Conservation (phyloP, 805 yeast genomes). For the Candida endomychidarum region DNA sequence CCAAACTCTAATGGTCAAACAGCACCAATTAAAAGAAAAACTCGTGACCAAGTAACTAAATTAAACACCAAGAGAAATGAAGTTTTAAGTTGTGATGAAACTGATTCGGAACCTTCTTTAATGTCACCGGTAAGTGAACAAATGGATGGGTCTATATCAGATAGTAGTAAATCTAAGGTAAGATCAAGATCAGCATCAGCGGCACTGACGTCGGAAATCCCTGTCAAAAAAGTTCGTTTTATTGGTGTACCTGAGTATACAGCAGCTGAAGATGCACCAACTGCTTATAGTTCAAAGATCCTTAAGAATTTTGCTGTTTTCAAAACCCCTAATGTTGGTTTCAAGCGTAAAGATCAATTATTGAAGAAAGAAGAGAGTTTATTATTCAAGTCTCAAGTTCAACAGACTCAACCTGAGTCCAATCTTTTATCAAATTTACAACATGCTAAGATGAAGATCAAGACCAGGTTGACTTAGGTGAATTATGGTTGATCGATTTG, state of each 20-base stretch:
- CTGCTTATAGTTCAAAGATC: slow-evolving; percentile 36
- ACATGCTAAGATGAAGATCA: slow-evolving; percentile 7
- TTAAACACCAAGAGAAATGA: slow-evolving; percentile 34
- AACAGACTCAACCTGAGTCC: not conserved
- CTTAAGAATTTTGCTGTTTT: slow-evolving; percentile 41
- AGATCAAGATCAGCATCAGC: slow-evolving; percentile 5
- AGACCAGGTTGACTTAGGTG: slow-evolving; percentile 5
- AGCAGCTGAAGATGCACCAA: slow-evolving; percentile 57
- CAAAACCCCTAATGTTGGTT: slow-evolving; percentile 21
- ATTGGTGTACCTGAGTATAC: slow-evolving; percentile 51
- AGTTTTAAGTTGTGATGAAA: slow-evolving; percentile 14
- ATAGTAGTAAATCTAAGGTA: slow-evolving; percentile 1
- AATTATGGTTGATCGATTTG: no score
- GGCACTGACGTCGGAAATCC: slow-evolving; percentile 6
- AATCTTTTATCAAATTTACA: slow-evolving; percentile 7
- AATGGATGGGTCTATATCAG: not conserved
- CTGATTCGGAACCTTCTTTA: slow-evolving; percentile 14
- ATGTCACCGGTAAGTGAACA: slow-evolving; percentile 3
- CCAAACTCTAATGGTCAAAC: slow-evolving; percentile 8
- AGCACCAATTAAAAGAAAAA: slow-evolving; percentile 13
- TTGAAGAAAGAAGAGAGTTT: slow-evolving; percentile 42
- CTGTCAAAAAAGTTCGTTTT: slow-evolving; percentile 48
- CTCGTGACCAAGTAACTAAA: slow-evolving; percentile 27
- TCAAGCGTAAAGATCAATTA: slow-evolving; percentile 36
- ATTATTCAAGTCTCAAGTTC: slow-evolving; percentile 22